phyloP scores from a whole-genome alignment of 495 filamentous ascomycete genomes.

The Penicillium diatomitis region DNA sequence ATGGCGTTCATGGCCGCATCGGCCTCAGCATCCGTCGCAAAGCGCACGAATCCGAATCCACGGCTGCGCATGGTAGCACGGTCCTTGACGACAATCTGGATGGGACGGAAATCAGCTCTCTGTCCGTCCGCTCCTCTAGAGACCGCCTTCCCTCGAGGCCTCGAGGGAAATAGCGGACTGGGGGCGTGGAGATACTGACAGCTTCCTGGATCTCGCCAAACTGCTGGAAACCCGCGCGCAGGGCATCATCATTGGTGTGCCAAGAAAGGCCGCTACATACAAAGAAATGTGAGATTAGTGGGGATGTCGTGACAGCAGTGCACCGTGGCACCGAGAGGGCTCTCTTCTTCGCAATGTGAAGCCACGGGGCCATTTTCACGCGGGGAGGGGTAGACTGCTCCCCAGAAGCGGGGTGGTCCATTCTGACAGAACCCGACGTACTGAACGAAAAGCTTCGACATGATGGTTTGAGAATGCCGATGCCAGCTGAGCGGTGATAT shows the following conservation, averaged over 20 bases:
- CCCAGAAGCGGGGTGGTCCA: not conserved
- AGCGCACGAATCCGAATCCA: constrained; percentile 95
- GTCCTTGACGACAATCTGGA: constrained; percentile 92
- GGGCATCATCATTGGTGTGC: constrained; percentile 84
- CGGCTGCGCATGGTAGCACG: constrained; percentile 92
- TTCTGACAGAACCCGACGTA: constrained; percentile 5
- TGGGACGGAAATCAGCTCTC: constrained; percentile 7
- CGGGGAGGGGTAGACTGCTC: not conserved
- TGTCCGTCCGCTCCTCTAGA: not conserved
- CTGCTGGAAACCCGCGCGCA: constrained; percentile 80
- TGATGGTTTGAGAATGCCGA: constrained; percentile 4
- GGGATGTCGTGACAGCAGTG: no score
- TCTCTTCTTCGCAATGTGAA: no score
- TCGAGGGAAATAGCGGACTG: not conserved
- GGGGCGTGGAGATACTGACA: constrained; percentile 44
- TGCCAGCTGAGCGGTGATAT: no score
- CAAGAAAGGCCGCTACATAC: constrained; percentile 77
- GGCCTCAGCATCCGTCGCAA: constrained; percentile 71
- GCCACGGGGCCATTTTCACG: not conserved
- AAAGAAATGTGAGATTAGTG: constrained; percentile 4
- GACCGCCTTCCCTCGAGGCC: not conserved
- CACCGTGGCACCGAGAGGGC: no score
- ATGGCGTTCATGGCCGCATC: constrained; percentile 69
- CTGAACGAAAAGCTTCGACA: constrained; percentile 26
- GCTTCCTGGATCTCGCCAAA: constrained; percentile 88